phyloP scores from a whole-genome alignment of 257 asterid species.

The Solanum chmielewskii region DNA sequence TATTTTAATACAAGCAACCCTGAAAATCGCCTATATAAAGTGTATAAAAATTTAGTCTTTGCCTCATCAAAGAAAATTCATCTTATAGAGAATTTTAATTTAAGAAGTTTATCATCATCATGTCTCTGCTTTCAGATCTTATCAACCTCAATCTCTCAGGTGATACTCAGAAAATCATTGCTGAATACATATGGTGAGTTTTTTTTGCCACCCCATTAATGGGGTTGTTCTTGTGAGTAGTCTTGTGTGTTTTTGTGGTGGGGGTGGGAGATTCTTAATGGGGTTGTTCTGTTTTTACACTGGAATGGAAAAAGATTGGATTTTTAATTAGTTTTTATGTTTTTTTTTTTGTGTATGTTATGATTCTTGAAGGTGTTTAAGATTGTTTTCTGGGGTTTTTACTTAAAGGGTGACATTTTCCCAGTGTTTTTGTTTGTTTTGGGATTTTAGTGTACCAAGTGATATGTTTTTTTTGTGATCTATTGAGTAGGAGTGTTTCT shows the following conservation, averaged over 20 bases:
- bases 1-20: neutral
- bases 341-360: neutral
- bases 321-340: neutral
- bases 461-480: neutral
- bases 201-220: neutral
- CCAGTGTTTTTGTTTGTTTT: neutral
- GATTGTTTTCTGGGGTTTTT: neutral
- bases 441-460: neutral
- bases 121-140: conserved; percentile 58
- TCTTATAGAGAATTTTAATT: neutral
- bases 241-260: neutral
- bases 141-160: conserved; percentile 53
- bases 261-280: neutral
- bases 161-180: conserved; percentile 40
- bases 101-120: neutral
- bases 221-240: neutral
- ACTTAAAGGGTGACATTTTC: neutral
- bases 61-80: neutral
- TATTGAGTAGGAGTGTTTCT: neutral
- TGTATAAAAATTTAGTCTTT: neutral
- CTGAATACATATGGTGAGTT: conserved; percentile 68
- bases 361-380: neutral
- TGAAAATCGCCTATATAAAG: neutral
- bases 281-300: neutral
- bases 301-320: neutral